Evolutionary conservation across 2,329 filamentous ascomycete genomes (phyloP).

Genomic region (Diaporthe sp.): DNA sequence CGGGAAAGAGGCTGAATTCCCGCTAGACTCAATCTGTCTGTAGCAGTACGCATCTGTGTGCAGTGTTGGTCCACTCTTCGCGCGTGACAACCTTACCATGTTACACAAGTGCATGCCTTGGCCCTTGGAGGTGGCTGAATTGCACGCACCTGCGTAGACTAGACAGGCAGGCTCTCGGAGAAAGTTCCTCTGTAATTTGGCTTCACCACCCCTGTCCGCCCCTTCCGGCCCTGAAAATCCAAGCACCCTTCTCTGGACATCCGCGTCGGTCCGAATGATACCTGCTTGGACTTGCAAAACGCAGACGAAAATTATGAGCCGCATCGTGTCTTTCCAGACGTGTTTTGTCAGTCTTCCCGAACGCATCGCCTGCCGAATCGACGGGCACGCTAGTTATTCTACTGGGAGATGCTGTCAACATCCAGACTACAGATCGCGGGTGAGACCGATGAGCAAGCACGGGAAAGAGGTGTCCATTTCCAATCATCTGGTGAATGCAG

Average conservation of each 20-base stretch:
- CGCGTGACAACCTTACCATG: background rate
- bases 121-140: background rate
- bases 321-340: background rate
- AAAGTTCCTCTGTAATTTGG: too few species aligned
- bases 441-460: background rate
- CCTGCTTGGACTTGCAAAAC: too few species aligned
- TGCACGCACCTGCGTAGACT: too few species aligned
- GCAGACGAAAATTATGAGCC: too few species aligned
- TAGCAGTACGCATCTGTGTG: background rate
- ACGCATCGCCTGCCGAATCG: too few species aligned
- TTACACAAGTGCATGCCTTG: background rate
- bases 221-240: too few species aligned
- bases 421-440: background rate
- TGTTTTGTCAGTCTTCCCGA: too few species aligned
- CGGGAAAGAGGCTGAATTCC: too few species aligned
- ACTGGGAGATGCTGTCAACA: background rate
- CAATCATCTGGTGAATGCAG: background rate
- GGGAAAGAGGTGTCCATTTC: background rate
- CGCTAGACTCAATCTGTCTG: background rate
- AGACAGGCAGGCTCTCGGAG: too few species aligned
- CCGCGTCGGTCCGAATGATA: too few species aligned
- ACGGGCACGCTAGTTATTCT: background rate
- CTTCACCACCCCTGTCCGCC: too few species aligned
- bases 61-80: background rate
- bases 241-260: too few species aligned